Evolutionary conservation across 2,329 filamentous ascomycete genomes (phyloP), one percentile per base, ranked within the genome.

Genomic region (Chaetoscypha palmicola): DNA sequence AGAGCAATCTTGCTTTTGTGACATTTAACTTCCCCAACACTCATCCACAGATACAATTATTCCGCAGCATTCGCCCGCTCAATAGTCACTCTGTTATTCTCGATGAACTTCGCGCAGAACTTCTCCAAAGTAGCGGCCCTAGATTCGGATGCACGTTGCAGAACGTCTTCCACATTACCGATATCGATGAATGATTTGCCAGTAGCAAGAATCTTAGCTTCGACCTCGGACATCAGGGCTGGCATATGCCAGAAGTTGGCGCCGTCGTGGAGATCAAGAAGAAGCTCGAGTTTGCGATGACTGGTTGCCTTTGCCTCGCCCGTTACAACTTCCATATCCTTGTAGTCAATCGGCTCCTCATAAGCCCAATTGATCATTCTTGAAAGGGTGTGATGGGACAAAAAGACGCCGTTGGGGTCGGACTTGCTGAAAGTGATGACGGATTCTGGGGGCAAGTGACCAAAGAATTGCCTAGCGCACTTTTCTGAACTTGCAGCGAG

Each of bases 361-460:
- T 56, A 58, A 3, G 55, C 52, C 20, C 41, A 53, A n/a, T 53
- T 31, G 22, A 57, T 50, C 49, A 58, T 52, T 3, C 38, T 49
- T 5, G 51, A 50, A 3, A 57, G 31, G 5, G 54, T 53, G 17
- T 49, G 48, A 35, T 50, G 57, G 4, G 55, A 51, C 1, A 57
- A 11, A 21, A 48, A 54, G 1, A 12, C 33, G 1, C 11, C 33
- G 1, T 44, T 39, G n/a, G 52, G 49, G 4, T 33, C 32, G 23
- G 46, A 26, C 7, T 50, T 24, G 38, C 50, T 47, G 36, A 48
- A 56, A 3, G 3, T 36, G 14, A 56, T 52, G 3, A 38, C n/a
- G 12, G 47, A 28, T 24, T 53, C 54, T 12, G 17, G 1, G 8
- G 9, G 32, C 34, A 41, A 54, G 12, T n/a, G n/a, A 16, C 39